Percentiles rank a stretch among this genome's conserved stretches.
Conservation (phyloP, 2,329 filamentous ascomycete species). For the Aspergillus sp. region DNA sequence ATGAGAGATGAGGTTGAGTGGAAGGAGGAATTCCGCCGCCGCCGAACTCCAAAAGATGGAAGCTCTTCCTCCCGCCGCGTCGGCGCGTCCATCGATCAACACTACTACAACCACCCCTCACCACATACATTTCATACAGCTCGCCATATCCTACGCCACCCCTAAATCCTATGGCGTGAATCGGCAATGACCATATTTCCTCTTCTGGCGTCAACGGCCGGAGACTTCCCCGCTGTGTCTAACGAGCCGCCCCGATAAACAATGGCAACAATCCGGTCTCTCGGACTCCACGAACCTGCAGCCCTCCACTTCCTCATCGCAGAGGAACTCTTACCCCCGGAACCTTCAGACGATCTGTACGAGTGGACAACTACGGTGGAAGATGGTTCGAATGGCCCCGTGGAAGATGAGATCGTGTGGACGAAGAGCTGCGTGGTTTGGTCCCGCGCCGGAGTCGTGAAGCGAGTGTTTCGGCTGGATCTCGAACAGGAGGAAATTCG, state of each 20-base stretch:
- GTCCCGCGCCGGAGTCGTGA: constrained; percentile 81
- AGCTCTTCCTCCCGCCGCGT: constrained; percentile 2
- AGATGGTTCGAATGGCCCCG: constrained; percentile 41
- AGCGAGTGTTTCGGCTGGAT: constrained; percentile 81
- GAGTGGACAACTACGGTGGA: constrained; percentile 66
- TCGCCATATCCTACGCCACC: not conserved
- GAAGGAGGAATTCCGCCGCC: constrained; percentile 8
- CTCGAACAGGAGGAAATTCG: constrained; percentile 80
- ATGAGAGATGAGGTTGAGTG: not conserved
- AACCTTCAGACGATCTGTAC: constrained; percentile 65
- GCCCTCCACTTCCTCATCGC: constrained; percentile 78
- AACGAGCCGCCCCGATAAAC: constrained; percentile 51
- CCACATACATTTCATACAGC: not conserved
- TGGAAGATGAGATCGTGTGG: constrained; percentile 76
- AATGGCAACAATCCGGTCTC: constrained; percentile 89
- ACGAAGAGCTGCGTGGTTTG: constrained; percentile 78
- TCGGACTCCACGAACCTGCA: constrained; percentile 85
- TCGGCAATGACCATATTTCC: constrained; percentile 27
- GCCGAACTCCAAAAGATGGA: not conserved
- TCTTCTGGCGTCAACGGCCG: constrained; percentile 22
- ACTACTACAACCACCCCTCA: not conserved
- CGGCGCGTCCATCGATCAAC: not conserved
- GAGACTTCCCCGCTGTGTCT: constrained; percentile 17
- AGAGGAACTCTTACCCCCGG: constrained; percentile 70
- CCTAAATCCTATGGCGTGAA: constrained; percentile 1